Evolutionary conservation across 352 stramenopile species (phyloP).

Genomic region (Aphanomyces euteiches): DNA sequence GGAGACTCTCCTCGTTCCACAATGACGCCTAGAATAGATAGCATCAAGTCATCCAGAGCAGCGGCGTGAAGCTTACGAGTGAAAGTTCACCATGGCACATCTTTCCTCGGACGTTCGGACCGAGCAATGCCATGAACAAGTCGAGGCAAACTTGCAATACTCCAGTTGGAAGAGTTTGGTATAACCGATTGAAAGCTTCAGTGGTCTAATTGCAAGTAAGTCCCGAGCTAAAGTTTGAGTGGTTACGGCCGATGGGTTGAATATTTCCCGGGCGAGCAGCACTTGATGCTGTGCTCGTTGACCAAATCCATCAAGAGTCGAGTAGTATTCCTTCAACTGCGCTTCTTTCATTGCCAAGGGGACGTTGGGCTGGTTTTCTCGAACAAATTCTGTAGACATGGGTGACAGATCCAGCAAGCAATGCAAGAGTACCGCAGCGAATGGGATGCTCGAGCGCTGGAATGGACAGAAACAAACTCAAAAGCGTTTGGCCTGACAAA

Average conservation of each 20-base stretch:
- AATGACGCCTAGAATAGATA: neutral
- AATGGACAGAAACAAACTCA: conserved; percentile 54
- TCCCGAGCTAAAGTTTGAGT: no score
- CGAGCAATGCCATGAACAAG: conserved; percentile 70
- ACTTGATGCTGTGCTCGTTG: conserved; percentile 77
- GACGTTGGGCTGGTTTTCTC: conserved; percentile 38
- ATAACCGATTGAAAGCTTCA: conserved; percentile 43
- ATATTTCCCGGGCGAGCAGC: conserved; percentile 45
- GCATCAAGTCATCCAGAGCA: neutral
- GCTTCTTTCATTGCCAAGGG: conserved; percentile 38
- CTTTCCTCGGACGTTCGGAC: conserved; percentile 65
- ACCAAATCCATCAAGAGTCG: conserved; percentile 71
- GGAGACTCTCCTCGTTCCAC: no score
- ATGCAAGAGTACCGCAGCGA: conserved; percentile 29
- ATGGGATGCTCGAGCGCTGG: conserved; percentile 66
- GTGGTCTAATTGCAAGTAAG: no score
- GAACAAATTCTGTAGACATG: conserved; percentile 45
- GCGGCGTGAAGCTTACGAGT: neutral
- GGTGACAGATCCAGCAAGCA: neutral
- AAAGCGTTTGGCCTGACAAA: conserved; percentile 42
- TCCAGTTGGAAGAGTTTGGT: conserved; percentile 42
- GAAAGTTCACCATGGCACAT: conserved; percentile 57
- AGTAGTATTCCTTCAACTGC: conserved; percentile 73
- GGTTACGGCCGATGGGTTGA: neutral
- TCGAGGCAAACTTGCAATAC: conserved; percentile 51